Conservation (phyloP, 805 yeast genomes). For the Torulaspora gathmanii region DNA sequence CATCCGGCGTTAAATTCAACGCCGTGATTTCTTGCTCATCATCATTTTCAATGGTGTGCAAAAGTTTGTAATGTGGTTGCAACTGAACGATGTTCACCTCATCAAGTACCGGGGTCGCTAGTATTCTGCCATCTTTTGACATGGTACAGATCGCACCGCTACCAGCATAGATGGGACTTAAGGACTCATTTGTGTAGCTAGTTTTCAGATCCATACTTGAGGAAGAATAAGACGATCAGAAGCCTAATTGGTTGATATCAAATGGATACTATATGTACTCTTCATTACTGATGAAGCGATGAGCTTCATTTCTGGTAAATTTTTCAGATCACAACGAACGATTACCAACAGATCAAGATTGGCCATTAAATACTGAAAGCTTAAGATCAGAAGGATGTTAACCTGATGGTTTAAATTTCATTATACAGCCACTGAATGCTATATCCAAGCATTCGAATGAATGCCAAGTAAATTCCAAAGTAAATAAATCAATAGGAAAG, state of each 20-base stretch:
- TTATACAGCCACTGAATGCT: not conserved
- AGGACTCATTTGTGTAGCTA: conserved; percentile 37
- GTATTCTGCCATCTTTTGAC: conserved; percentile 52
- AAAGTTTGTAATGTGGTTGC: conserved; percentile 33
- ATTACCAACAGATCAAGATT: not conserved
- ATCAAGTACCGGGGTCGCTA: conserved; percentile 80
- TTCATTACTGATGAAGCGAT: not conserved
- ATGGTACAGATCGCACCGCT: conserved; percentile 77
- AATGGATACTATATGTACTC: too few relatives aligned
- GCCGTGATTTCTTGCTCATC: conserved; percentile 77
- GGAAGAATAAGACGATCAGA: not conserved
- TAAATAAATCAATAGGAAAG: conserved; percentile 1
- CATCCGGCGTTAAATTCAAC: conserved; percentile 72
- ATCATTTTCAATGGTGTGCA: conserved; percentile 70
- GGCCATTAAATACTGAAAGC: not conserved
- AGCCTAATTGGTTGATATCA: not conserved
- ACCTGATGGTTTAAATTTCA: not conserved
- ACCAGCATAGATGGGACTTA: conserved; percentile 75
- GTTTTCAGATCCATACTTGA: conserved; percentile 30
- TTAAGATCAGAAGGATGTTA: not conserved
- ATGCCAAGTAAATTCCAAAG: not conserved
- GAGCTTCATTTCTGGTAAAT: conserved; percentile 4
- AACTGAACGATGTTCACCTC: conserved; percentile 68
- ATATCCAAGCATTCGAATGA: not conserved
- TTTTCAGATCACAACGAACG: conserved; percentile 4